Evolutionary conservation across 2,329 filamentous ascomycete species (phyloP), one percentile per base, ranked within the genome.

Genomic region (Fusarium nodosum): DNA sequence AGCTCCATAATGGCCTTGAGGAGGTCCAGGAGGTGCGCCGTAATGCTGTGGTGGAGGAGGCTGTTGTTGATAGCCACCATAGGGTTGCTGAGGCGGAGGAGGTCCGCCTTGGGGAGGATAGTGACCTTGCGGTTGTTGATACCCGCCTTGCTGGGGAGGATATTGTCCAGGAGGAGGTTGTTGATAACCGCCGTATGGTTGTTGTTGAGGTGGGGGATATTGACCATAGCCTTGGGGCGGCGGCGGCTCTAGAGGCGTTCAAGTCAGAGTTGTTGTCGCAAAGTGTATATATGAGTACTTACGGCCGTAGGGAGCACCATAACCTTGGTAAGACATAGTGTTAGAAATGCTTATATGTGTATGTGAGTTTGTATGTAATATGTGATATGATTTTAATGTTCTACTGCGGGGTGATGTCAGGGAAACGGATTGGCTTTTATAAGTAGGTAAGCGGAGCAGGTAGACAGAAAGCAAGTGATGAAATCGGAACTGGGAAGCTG

Each of bases 211-310:
- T 33, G 74, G 78, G 33, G 72, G 76, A 28, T 79, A 77, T 62
- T 79, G 79, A 39, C 79, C 79, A 69, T 82, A 82, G 68, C 80
- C 81, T 66, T 81, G 80, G 31, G 76, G 79, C 45, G 75, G 79
- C 54, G 80, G 78, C 77, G 60, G 41, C 42, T 65, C 62, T 65
- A 22, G 22, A 45, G 20, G 6, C 22, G 31, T 36, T 39, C 18
- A 36, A 51, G 66, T 75, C 46, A 72, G 71, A 50, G 24, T 18
- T 24, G 22, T 33, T 39, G 28, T 54, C 34, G 58, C 60, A 53
- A 54, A 38, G 55, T 22, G 39, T 26, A 9, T 7, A 18, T 22
- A 24, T 36, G n/a, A 20, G 10, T 45, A 80, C 79, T 77, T 56
- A 81, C 79, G 79, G 70, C 79, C 79, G 65, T 74, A 74, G 22